Evolutionary conservation across 495 filamentous ascomycete species (phyloP), one percentile per base, ranked within the genome.

Genomic region (Lasiosphaeria ovina): DNA sequence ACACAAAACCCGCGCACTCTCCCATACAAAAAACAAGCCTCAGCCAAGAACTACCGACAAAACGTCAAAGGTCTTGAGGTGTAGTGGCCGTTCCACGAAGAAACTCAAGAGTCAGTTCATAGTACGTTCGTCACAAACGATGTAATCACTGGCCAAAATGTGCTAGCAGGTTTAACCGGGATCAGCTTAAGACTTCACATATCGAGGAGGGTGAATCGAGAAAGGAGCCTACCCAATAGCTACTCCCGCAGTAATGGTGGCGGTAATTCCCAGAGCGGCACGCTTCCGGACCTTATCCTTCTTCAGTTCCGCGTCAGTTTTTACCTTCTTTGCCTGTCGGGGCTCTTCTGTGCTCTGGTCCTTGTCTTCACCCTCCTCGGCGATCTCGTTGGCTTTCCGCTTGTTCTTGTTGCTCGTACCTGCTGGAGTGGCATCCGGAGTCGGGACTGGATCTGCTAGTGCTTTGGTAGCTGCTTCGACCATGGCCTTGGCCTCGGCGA

Each of bases 401-500:
- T 98, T 98, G 54, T 74, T 71, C 69, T 81, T 86, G 42, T 73
- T 79, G 42, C 77, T 67, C 34, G 74, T 70, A 8, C 69, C 70
- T n/a, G 76, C 67, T 6, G 69, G 68, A 35, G 40, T 33, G 8
- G 16, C 44, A 9, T 42, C 38, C 38, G 38, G 14, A 8, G 11
- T 52, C 50, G 12, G 38, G 24, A 69, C 60, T 33, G 62, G 35
- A 45, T 33, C 40, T 3, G 12, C 10, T 16, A 11, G 24, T 6
- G 31, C 16, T 50, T 84, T 72, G 62, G 86, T 84, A 47, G 90
- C 92, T 56, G 89, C 89, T 54, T 89, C 83, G 6, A 98, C 94
- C 91, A 97, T 96, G 63, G 86, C 85, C 71, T 89, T 91, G 6
- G 94, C 94, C 72, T 89, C 83, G 51, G 84, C 87, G 50, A 98